Percentiles rank a stretch among this genome's conserved stretches.
Conservation (phyloP, 192 early-diverging fungal species). For the Irineochytrium annulatum region DNA sequence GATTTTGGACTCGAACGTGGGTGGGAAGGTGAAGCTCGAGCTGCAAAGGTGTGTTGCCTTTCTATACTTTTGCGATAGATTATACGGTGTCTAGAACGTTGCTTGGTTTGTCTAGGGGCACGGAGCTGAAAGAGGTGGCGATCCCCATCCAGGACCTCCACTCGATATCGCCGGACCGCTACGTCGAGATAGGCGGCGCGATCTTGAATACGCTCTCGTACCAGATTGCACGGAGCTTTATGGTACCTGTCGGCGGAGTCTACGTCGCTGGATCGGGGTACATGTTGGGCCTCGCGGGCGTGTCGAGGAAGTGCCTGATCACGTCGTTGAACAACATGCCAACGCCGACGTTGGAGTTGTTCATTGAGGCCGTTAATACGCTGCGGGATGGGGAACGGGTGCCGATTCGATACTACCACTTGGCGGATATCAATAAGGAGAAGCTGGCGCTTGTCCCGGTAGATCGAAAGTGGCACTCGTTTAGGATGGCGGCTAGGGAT, state of each 20-base stretch:
- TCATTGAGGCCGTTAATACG: constrained; percentile 61
- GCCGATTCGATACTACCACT: constrained; percentile 29
- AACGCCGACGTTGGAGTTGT: constrained; percentile 68
- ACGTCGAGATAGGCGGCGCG: constrained; percentile 81
- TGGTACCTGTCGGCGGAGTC: constrained; percentile 35
- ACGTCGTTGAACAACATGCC: constrained; percentile 40
- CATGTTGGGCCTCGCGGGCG: constrained; percentile 42
- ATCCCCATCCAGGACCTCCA: constrained; percentile 36
- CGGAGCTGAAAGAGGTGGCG: constrained; percentile 39
- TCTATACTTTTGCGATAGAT: neutral
- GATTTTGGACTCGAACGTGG: constrained; percentile 51
- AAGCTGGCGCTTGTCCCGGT: constrained; percentile 33
- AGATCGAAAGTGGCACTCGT: constrained; percentile 40
- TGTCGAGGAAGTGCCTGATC: constrained; percentile 30
- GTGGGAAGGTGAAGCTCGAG: constrained; percentile 12
- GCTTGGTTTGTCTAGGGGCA: constrained; percentile 38
- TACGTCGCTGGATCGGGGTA: constrained; percentile 37
- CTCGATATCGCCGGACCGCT: constrained; percentile 66
- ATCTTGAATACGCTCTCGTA: constrained; percentile 51
- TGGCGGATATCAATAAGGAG: constrained; percentile 40
- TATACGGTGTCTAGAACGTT: neutral
- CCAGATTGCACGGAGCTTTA: constrained; percentile 39
- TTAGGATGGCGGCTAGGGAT: constrained; percentile 56
- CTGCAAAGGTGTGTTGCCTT: constrained; percentile 20
- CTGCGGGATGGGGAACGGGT: constrained; percentile 35